Base-by-base conservation (phyloP, 345 rosid species). In the Cochlearia excelsa region DNA sequence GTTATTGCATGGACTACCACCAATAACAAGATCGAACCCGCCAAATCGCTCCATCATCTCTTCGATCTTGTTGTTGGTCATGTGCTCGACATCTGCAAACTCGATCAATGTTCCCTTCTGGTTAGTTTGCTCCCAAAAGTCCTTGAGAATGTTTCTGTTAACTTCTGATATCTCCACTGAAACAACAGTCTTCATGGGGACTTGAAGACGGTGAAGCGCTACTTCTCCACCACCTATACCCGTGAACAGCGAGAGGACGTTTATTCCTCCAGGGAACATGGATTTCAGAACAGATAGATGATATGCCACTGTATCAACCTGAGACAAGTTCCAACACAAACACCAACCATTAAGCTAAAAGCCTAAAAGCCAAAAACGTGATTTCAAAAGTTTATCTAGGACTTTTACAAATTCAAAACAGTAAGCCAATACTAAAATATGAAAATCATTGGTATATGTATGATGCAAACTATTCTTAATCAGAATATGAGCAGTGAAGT, bases 151-250 rank as follows among this genome's bases (percentile, higher is more conserved):
- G 45, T 63, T 76, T 39, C 92, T 76, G 54, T 88, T 91, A 0
- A 58, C 83, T 59, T 81, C 79, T 0, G 88, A 81, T 26, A 75
- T 84, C 67, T 91, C 96, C 4, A 88, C 93, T 0, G 96, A 74
- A 1, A 91, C 95, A 2, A 91, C 96, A 9, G 52, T 75, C 60
- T 88, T 88, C 75, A 88, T 42, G 0, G 67, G 82, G 28, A 91
- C 47, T n/a, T 87, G 83, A 4, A 88, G 92, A 34, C 87, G 79
- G 56, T 88, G 83, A 11, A 92, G 79, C 6, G 98, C 95, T 45
- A 92, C 97, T 72, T 92, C 95, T 0, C 84, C 98, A 29, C 97
- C 98, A 9, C 98, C 98, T 11, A 92, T 92, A 7, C 98, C 98
- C 6, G 97, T 81, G 75, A 92, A 92, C 26, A 92, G 88, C 3